A percentile compares a stretch with the other conserved stretches of the same genome.
phyloP scores from a whole-genome alignment of 2,329 filamentous ascomycete genomes.

The Cadophora luteo-olivacea region DNA sequence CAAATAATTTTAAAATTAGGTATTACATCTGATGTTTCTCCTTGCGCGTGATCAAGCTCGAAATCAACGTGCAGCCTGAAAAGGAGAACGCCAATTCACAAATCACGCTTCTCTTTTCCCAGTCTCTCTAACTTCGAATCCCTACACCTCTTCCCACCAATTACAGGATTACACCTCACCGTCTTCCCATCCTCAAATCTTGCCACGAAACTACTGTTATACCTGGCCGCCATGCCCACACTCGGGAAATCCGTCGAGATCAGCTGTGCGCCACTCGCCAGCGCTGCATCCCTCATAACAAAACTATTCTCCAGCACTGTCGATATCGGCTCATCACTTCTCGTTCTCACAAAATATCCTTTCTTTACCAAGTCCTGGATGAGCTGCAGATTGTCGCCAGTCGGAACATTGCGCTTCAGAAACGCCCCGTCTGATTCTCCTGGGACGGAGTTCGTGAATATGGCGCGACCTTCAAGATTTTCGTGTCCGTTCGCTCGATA shows the following conservation, averaged over 20 bases:
- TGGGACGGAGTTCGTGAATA: slow-evolving; percentile 23
- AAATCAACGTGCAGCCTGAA: too few relatives aligned
- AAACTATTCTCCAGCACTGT: slow-evolving; percentile 14
- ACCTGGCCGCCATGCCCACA: slow-evolving; percentile 19
- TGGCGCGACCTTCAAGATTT: slow-evolving; percentile 13
- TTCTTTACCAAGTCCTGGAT: slow-evolving; percentile 22
- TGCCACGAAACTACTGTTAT: slow-evolving; percentile 21
- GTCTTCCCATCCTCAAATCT: slow-evolving; percentile 19
- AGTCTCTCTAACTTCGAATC: not conserved
- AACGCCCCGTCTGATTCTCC: slow-evolving; percentile 18
- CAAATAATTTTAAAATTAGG: too few relatives aligned
- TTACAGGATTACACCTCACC: slow-evolving; percentile 14
- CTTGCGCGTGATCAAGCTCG: too few relatives aligned
- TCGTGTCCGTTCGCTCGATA: slow-evolving; percentile 18
- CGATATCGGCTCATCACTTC: slow-evolving; percentile 17
- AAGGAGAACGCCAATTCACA: not conserved
- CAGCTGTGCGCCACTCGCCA: slow-evolving; percentile 21
- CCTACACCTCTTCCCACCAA: slow-evolving; percentile 6
- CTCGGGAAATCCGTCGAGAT: slow-evolving; percentile 20
- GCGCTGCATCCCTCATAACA: slow-evolving; percentile 14
- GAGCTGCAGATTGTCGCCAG: slow-evolving; percentile 13
- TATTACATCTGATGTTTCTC: too few relatives aligned
- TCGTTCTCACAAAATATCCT: slow-evolving; percentile 22
- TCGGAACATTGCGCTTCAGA: slow-evolving; percentile 14
- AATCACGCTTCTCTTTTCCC: not conserved